These are phyloP conservation scores for Raphidocelis subcapitata DNA, from an alignment of 139 green algal species.

Conservation along the genomic window DNA sequence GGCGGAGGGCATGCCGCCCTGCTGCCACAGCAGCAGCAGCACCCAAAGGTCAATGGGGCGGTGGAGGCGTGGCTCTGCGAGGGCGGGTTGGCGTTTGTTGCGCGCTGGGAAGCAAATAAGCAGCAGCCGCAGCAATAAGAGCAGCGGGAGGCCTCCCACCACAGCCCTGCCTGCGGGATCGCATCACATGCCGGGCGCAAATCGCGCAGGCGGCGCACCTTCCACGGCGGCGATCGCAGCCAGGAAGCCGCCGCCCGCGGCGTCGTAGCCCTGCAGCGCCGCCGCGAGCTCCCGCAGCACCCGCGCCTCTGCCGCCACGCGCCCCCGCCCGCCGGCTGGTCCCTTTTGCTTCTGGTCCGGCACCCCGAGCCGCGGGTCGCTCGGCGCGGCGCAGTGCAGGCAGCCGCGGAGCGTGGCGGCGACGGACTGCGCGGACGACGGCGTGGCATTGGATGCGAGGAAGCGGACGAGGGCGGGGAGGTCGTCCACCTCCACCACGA, in stretches of 20 bases:
- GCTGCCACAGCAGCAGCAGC: slow-evolving; percentile 9
- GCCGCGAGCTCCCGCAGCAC: slow-evolving; percentile 11
- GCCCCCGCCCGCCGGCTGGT: neutral
- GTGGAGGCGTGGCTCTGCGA: neutral
- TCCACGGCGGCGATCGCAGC: neutral
- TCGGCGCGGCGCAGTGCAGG: slow-evolving; percentile 21
- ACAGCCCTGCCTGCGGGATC: neutral
- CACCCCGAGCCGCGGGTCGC: slow-evolving; percentile 28
- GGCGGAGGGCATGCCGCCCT: too few relatives aligned
- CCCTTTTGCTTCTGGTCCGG: slow-evolving; percentile 19
- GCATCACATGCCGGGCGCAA: neutral
- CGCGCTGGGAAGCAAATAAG: too few relatives aligned
- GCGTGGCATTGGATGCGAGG: too few relatives aligned
- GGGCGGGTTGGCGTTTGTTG: too few relatives aligned
- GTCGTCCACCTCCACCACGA: slow-evolving; percentile 34
- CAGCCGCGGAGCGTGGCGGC: slow-evolving; percentile 9
- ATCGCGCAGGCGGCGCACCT: neutral
- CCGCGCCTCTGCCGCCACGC: neutral
- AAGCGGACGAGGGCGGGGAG: slow-evolving; percentile 30
- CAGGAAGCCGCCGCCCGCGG: neutral
- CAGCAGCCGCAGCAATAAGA: neutral
- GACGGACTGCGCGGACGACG: too few relatives aligned
- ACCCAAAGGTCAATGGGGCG: slow-evolving; percentile 20
- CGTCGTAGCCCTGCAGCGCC: slow-evolving; percentile 9
- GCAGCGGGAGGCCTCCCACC: neutral